Evolutionary conservation across 1,284 basidiomycete genomes (phyloP), one percentile per base, ranked within the genome.

Genomic region (Pyrrhoderma lamaoense): DNA sequence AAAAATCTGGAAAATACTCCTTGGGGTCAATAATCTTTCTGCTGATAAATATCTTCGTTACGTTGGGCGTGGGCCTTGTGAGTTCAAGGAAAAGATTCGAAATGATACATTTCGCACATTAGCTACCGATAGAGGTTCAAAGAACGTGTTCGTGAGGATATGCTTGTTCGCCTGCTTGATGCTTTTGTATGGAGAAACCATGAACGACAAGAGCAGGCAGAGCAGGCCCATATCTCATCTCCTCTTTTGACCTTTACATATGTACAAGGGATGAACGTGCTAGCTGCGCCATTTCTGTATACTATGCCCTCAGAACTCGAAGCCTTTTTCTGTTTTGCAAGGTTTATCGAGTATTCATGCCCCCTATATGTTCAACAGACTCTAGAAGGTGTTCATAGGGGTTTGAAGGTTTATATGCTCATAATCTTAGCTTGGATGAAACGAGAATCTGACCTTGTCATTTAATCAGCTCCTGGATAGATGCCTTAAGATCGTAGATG

Each of bases 191-290:
- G 95, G 95, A 76, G 89, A 59, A 91, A 88, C 68, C 76, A 89
- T 58, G 86, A 89, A 62, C 73, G 80, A 58, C 82, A 85, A 64
- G 83, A 88, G 61, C 43, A 47, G 25, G 27, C 54, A 34, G 42
- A 49, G 25, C 21, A 42, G 23, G 43, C 40, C 27, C 38, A 42
- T 22, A 43, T 48, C 23, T 2, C 39, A 9, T 72, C 71, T 1
- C 38, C 38, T 40, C 81, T 82, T 49, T 75, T 90, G 16, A 85
- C 83, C 7, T 94, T 96, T 66, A 91, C 88, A 36, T 97, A 97
- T 62, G 93, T 97, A 8, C 94, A 96, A 68, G 94, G 94, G 34
- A 97, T 98, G 93, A 99, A 99, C 65, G 95, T 98, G 36, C 80
- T 99, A 27, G 92, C 93, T 14, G 95, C 95, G 0, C 95, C 95